Evolutionary conservation across 1,284 basidiomycete genomes (phyloP).

Genomic region (Schizopora paradoxa): DNA sequence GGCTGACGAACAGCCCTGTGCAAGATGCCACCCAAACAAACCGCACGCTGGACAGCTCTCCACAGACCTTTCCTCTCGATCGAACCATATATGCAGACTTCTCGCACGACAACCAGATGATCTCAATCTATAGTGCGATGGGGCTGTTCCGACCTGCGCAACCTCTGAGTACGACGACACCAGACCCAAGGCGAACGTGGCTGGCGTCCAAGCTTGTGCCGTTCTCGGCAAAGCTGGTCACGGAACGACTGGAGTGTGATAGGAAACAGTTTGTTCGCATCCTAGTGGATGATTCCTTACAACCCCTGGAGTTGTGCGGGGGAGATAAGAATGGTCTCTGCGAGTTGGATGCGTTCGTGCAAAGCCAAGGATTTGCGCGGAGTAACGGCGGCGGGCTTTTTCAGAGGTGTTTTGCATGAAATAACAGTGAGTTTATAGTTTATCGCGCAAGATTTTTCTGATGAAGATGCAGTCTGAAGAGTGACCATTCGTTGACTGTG

Average conservation of each 20-base stretch:
- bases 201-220: slow-evolving; percentile 54
- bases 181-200: slow-evolving; percentile 47
- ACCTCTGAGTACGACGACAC: slow-evolving; percentile 38
- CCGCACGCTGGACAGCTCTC: slow-evolving; percentile 62
- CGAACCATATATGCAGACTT: slow-evolving; percentile 70
- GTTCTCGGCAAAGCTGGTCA: slow-evolving; percentile 59
- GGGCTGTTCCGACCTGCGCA: slow-evolving; percentile 48
- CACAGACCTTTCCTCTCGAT: slow-evolving; percentile 68
- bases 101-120: slow-evolving; percentile 78
- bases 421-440: too few relatives aligned
- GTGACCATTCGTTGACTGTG: too few relatives aligned
- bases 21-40: slow-evolving; percentile 74
- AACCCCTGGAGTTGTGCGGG: slow-evolving; percentile 59
- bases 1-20: slow-evolving; percentile 60
- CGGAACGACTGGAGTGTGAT: slow-evolving; percentile 51
- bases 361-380: slow-evolving; percentile 64
- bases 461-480: too few relatives aligned
- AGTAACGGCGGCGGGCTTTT: slow-evolving; percentile 63
- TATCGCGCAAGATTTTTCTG: too few relatives aligned
- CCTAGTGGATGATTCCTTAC: slow-evolving; percentile 62
- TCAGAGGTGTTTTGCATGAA: slow-evolving; percentile 44
- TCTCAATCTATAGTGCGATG: slow-evolving; percentile 70
- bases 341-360: slow-evolving; percentile 57
- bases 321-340: slow-evolving; percentile 53
- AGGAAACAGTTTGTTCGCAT: slow-evolving; percentile 48